phyloP scores from a whole-genome alignment of 192 early-diverging fungal genomes.

The Coemansia sp. region DNA sequence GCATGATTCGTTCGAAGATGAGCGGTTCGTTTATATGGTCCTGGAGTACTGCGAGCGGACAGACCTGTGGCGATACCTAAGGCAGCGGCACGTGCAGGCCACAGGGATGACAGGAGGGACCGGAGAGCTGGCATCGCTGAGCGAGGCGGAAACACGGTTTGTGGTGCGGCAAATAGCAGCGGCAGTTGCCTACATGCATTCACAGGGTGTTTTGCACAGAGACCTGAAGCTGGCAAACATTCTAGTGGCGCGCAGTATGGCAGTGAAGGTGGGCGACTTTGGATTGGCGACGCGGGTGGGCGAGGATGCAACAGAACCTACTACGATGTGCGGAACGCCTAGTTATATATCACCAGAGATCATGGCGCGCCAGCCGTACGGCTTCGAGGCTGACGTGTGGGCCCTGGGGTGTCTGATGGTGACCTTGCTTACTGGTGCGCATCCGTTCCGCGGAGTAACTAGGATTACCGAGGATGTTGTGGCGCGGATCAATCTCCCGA shows the following conservation, averaged over 20 bases:
- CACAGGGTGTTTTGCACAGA: slow-evolving; percentile 66
- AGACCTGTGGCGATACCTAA: slow-evolving; percentile 48
- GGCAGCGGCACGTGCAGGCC: slow-evolving; percentile 16
- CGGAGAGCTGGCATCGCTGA: slow-evolving; percentile 33
- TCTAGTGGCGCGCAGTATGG: slow-evolving; percentile 55
- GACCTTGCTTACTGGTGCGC: slow-evolving; percentile 68
- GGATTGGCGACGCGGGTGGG: slow-evolving; percentile 63
- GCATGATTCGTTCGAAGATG: slow-evolving; percentile 69
- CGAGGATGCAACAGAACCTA: slow-evolving; percentile 58
- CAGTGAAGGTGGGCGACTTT: slow-evolving; percentile 76
- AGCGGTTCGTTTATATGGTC: slow-evolving; percentile 69
- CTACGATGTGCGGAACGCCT: slow-evolving; percentile 77
- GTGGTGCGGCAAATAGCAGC: slow-evolving; percentile 59
- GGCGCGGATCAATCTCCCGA: slow-evolving; percentile 54
- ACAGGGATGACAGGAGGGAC: background rate
- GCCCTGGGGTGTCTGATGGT: slow-evolving; percentile 75
- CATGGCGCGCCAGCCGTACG: slow-evolving; percentile 68
- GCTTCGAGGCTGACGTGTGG: slow-evolving; percentile 73
- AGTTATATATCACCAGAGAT: slow-evolving; percentile 82
- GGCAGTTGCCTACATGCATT: slow-evolving; percentile 66
- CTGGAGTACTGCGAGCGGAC: slow-evolving; percentile 63
- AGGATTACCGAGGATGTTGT: slow-evolving; percentile 53
- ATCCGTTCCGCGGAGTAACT: slow-evolving; percentile 62
- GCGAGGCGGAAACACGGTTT: slow-evolving; percentile 60
- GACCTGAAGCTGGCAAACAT: slow-evolving; percentile 79